A percentile compares a stretch with the other conserved stretches of the same genome.
phyloP scores from a whole-genome alignment of 805 yeast species.

The Ogataea parapolymorpha region DNA sequence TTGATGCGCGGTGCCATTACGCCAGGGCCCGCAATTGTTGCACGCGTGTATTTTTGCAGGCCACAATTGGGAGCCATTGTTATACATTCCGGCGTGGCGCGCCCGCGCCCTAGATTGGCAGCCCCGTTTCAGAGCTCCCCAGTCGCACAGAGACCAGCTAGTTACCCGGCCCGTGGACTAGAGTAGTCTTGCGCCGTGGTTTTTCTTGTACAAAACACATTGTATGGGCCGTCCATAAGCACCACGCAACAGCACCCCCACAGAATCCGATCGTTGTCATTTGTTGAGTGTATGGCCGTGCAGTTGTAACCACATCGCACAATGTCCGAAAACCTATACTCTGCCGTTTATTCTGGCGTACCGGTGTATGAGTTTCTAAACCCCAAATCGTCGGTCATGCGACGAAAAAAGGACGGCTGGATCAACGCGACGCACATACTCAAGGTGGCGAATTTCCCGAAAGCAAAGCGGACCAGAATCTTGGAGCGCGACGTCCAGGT shows the following conservation, averaged over 20 bases:
- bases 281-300: constrained; percentile 2
- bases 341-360: constrained; percentile 77
- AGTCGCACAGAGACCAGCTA: no score
- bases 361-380: constrained; percentile 77
- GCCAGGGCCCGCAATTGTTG: not conserved
- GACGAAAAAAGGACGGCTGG: constrained; percentile 75
- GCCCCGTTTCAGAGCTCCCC: no score
- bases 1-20: constrained; percentile 2
- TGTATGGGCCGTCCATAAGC: constrained; percentile 5
- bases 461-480: constrained; percentile 89
- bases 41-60: constrained; percentile 1
- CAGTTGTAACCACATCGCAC: not conserved
- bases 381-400: constrained; percentile 72
- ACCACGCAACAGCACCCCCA: not conserved
- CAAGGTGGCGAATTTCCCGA: constrained; percentile 91
- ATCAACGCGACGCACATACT: constrained; percentile 93
- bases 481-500: constrained; percentile 90
- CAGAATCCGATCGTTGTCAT: not conserved
- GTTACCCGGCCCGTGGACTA: no score
- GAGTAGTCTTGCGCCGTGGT: constrained; percentile 1
- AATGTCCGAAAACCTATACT: constrained; percentile 43
- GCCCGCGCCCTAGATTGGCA: no score
- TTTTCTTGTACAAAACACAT: not conserved
- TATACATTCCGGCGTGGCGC: not conserved
- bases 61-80: constrained; percentile 1